Evolutionary conservation across 768 basidiomycete species (phyloP).

Genomic region (Tylopilus balloui): DNA sequence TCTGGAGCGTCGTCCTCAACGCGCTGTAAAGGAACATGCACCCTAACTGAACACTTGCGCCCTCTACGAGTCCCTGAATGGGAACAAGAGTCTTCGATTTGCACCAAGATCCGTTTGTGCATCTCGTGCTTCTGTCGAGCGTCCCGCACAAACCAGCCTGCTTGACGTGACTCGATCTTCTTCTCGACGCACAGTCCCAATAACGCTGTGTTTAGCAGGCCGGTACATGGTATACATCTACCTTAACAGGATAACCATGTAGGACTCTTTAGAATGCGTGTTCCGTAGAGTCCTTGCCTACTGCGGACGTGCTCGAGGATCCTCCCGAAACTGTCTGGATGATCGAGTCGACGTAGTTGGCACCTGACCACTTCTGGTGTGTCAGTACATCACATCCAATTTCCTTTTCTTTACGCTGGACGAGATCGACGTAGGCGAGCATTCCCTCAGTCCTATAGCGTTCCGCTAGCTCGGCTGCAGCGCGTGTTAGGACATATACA

Average conservation of each 20-base stretch:
- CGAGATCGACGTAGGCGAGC: constrained; percentile 86
- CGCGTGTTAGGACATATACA: constrained; percentile 1
- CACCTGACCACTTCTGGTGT: constrained; percentile 96
- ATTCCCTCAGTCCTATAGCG: constrained; percentile 85
- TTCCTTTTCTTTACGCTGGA: constrained; percentile 85
- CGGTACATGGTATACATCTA: constrained; percentile 2
- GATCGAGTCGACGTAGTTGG: constrained; percentile 86
- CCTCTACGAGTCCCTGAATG: not conserved
- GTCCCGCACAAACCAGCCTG: not conserved
- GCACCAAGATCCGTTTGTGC: constrained; percentile 12
- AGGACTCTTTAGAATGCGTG: constrained; percentile 56
- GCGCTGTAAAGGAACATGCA: not conserved
- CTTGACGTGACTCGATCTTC: constrained; percentile 8
- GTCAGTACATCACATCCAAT: constrained; percentile 87
- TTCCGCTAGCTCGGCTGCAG: constrained; percentile 68
- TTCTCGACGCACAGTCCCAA: not conserved
- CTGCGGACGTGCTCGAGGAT: constrained; percentile 79
- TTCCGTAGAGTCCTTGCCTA: constrained; percentile 88
- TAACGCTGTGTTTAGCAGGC: not conserved
- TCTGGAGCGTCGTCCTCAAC: not conserved
- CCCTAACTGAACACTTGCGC: not conserved
- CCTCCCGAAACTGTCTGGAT: constrained; percentile 80
- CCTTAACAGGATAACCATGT: not conserved
- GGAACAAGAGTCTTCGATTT: constrained; percentile 4
- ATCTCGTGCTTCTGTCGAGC: constrained; percentile 6